Percentiles rank a stretch among this genome's conserved stretches.
These are phyloP conservation scores for Pseudogymnoascus sp. DNA, from an alignment of 2,329 filamentous ascomycete species.

Conservation along the genomic window DNA sequence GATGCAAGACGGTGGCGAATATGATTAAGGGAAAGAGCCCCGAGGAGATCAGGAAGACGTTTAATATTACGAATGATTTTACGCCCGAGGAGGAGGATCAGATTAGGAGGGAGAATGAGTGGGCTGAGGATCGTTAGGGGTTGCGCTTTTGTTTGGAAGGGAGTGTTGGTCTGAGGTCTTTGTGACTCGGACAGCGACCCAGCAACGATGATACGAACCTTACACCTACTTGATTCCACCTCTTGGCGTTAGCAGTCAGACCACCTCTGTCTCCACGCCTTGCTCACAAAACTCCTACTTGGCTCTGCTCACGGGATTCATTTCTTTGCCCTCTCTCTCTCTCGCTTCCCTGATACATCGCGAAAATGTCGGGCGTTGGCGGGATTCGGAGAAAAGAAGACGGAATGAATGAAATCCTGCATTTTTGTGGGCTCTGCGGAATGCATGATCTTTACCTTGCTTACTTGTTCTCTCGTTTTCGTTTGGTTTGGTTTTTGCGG, in stretches of 20 bases:
- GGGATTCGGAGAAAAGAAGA: too few species aligned
- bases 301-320: not conserved
- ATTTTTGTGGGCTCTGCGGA: too few species aligned
- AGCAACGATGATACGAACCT: not conserved
- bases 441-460: too few species aligned
- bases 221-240: not conserved
- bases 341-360: not conserved
- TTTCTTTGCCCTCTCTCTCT: not conserved
- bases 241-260: not conserved
- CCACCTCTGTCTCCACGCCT: not conserved
- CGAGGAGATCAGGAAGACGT: constrained; percentile 98
- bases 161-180: not conserved
- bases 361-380: too few species aligned
- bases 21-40: constrained; percentile 99
- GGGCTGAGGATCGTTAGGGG: constrained; percentile 71
- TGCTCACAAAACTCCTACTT: not conserved
- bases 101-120: constrained; percentile 86
- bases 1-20: constrained; percentile 98
- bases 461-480: too few species aligned
- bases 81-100: constrained; percentile 98
- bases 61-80: constrained; percentile 99
- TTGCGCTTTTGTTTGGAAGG: not conserved
- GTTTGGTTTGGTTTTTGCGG: too few species aligned
- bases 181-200: not conserved
- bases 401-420: too few species aligned